Base-by-base conservation (phyloP, 148 eudicot genomes). In the Rhododendron williamsianum region DNA sequence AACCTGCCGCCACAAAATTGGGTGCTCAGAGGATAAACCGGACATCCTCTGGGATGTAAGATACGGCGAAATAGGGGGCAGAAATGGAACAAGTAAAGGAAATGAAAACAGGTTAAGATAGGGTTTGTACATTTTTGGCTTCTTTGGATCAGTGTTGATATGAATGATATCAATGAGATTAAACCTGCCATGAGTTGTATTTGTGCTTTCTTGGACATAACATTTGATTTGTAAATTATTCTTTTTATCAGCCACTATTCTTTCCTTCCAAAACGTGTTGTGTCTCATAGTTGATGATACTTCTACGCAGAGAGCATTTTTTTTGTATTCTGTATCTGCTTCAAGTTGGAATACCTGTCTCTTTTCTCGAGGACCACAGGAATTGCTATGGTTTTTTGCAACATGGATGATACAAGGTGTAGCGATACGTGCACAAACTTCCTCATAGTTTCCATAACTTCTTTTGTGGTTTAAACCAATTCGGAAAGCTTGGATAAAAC, bases 21-120 rank as follows among this genome's bases (percentile, higher is more conserved):
- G 98, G 98, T 84, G 98, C 98, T 78, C 98, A 94, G 86, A 90
- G 95, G 92, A 93, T 96, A 87, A 96, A 96, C 86, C 91, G 98
- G 81, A 93, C 98, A 80, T 93, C 96, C 86, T 92, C 93, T 71
- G 96, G 96, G 78, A 78, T 92, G 90, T 94, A 94, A 89, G 85
- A 77, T 84, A 76, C 65, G n/a, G 54, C 15, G 7, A 56, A 65
- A 23, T 21, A 36, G 27, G 16, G 18, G 69, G 38, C 27, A 6
- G 25, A n/a, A 35, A 27, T 23, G 48, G 45, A 45, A 12, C 27
- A 11, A 56, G n/a, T 35, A 82, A n/a, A 25, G 56, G 45, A 81
- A 60, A 81, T 7, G 30, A 46, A 19, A 30, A 51, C 45, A 15
- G 41, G 33, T 27, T 67, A 27, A 83, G 78, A 27, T 45, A 41